Base-by-base conservation (phyloP, 1,139 yeast genomes). In the Yamadazyma triangularis region DNA sequence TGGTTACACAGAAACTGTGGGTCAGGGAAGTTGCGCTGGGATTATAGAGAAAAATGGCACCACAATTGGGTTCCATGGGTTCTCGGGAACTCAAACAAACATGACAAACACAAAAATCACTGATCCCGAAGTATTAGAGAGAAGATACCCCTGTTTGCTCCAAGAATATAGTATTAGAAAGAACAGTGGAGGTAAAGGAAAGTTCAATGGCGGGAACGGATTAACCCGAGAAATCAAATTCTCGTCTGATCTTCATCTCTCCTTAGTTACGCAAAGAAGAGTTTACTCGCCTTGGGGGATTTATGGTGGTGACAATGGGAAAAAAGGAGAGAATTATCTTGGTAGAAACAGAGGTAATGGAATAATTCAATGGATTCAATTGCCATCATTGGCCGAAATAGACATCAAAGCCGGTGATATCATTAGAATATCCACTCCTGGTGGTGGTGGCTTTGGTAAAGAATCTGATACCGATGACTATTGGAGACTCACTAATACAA, bases 251-350 rank as follows among this genome's bases (percentile, higher is more conserved):
- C 45, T 44, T 12, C 53, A 49, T 34, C 49, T 45, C 23, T 40
- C 52, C 5, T 38, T 46, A 21, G 49, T 46, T 9, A 47, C 53
- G n/a, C 54, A 50, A 31, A 36, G 53, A 31, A 32, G 55, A 35
- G 51, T 50, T 8, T 42, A 36, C 24, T 19, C 42, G 7, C 55
- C 55, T 6, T 47, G 47, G 45, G 55, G 55, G 2, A 34, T 50
- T 4, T 42, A 45, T 26, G 55, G 55, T 21, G 53, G 53, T 15
- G 62, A 56, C 12, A 65, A 69, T 32, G 91, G 86, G 4, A 56
- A 55, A 15, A 58, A 73, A 26, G 91, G 91, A 4, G 56, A 64
- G 34, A 82, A 81, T 43, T 48, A 70, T 15, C 77, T 85, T 81
- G 48, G 68, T 11, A 50, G 60, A 34, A 47, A 46, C 21, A 32